Base-by-base conservation (phyloP, 306 rosid species). In the Hippophae rhamnoides region DNA sequence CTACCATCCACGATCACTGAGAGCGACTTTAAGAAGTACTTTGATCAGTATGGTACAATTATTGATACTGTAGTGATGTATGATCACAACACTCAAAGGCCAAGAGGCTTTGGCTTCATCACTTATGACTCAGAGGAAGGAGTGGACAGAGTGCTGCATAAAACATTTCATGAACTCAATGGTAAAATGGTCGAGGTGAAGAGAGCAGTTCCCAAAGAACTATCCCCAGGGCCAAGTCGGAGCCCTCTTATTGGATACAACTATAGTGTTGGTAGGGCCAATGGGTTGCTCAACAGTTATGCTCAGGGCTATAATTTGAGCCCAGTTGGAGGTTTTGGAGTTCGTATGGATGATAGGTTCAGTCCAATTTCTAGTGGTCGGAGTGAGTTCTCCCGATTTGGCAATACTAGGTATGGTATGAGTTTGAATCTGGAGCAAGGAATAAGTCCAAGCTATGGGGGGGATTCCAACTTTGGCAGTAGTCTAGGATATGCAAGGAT, bases 101-200 rank as follows among this genome's bases (percentile, higher is more conserved):
- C 97, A 26, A 86, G 97, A 72, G 97, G 97, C 47, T 89, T 89
- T 58, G 97, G 97, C 72, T 89, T 89, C 79, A 92, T 92, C 67
- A 88, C 99, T 47, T 93, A 69, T 63, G 99, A 88, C 72, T 86
- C 94, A 0, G 97, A 89, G 76, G 97, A 89, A 62, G 93, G 87
- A 5, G 95, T 86, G 67, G 95, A 86, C 54, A 72, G 83, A 65
- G 97, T 89, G 72, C 83, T 89, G 50, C 86, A 66, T 57, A 89
- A 80, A 68, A 82, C 92, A 14, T 89, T 89, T 69, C 97, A 89
- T 67, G 95, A 89, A 73, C 93, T 89, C 70, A 84, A 80, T 63
- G 95, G 93, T 52, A 89, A 89, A 70, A 84, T 84, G 97, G 97
- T 86, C 62, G 97, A 89, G 81, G 97, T 86, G 71, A 89, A 89